phyloP scores from a whole-genome alignment of 768 basidiomycete genomes.

The Tricholoma sp. region DNA sequence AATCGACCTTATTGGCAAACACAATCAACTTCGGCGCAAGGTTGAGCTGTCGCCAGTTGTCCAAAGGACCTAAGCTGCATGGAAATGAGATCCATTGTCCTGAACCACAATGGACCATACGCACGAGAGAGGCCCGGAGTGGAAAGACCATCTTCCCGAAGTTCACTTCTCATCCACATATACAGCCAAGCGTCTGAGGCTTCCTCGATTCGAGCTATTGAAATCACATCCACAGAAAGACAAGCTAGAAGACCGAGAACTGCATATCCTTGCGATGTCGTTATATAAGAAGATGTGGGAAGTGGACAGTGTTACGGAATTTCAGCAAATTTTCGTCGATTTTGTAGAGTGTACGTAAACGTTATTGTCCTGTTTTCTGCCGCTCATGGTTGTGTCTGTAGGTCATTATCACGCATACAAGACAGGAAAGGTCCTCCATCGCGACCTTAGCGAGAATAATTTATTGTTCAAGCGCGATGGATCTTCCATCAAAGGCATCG shows the following conservation, averaged over 20 bases:
- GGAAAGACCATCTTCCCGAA: constrained; percentile 9
- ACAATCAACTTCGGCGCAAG: constrained; percentile 68
- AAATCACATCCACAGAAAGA: neutral
- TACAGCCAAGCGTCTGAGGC: neutral
- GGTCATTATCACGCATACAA: no score
- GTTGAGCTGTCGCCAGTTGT: constrained; percentile 77
- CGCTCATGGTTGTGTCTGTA: constrained; percentile 22
- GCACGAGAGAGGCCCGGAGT: constrained; percentile 9
- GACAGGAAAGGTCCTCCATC: constrained; percentile 21
- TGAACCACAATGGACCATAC: constrained; percentile 19
- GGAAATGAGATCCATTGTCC: constrained; percentile 79
- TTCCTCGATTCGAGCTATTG: constrained; percentile 6
- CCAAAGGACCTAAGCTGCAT: constrained; percentile 61
- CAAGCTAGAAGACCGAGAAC: constrained; percentile 5
- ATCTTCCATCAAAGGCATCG: constrained; percentile 18
- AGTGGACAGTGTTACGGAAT: constrained; percentile 15
- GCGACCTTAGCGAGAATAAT: constrained; percentile 26
- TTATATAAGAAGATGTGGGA: constrained; percentile 18
- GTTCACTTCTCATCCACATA: neutral
- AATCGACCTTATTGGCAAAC: constrained; percentile 61
- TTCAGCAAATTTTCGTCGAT: constrained; percentile 23
- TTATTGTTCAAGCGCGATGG: constrained; percentile 18
- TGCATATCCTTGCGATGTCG: constrained; percentile 13
- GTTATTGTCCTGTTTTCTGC: neutral
- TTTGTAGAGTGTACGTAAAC: constrained; percentile 23